phyloP scores from a whole-genome alignment of 306 rosid genomes.

The Vigna angularis region DNA sequence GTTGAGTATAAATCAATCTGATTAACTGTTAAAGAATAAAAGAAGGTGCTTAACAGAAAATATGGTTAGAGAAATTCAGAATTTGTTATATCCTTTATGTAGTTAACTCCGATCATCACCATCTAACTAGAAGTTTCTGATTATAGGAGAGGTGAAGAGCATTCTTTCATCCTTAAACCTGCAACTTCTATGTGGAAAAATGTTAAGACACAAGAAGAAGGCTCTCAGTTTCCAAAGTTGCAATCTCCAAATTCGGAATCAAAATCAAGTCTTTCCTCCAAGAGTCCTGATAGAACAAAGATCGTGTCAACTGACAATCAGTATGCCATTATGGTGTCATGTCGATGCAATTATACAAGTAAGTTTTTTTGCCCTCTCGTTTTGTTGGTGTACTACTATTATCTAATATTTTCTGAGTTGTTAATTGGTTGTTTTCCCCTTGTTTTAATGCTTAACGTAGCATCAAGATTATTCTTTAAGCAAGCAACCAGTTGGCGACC shows the following conservation, averaged over 20 bases:
- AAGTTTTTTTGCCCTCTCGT: constrained; percentile 17
- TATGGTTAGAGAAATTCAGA: constrained; percentile 17
- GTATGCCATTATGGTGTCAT: constrained; percentile 93
- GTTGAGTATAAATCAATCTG: constrained; percentile 22
- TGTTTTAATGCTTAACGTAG: constrained; percentile 53
- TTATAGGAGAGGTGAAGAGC: constrained; percentile 97
- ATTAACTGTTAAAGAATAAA: constrained; percentile 20
- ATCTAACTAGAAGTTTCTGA: constrained; percentile 46
- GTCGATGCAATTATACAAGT: constrained; percentile 95
- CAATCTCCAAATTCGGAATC: constrained; percentile 61
- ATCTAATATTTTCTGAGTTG: constrained; percentile 37
- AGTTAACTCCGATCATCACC: constrained; percentile 39
- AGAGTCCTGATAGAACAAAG: constrained; percentile 58
- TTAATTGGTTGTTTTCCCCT: constrained; percentile 25
- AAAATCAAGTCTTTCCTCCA: constrained; percentile 52
- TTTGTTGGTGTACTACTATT: constrained; percentile 41
- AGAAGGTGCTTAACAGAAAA: constrained; percentile 11
- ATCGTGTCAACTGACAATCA: constrained; percentile 57
- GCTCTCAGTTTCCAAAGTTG: constrained; percentile 54
- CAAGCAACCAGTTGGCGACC: constrained; percentile 93
- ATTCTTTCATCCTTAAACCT: constrained; percentile 95
- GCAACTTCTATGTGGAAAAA: constrained; percentile 74
- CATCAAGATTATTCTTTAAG: constrained; percentile 88
- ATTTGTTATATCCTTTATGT: constrained; percentile 1
- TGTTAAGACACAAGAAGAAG: constrained; percentile 69